phyloP scores from a whole-genome alignment of 805 yeast genomes.

The Scheffersomyces ergatensis region DNA sequence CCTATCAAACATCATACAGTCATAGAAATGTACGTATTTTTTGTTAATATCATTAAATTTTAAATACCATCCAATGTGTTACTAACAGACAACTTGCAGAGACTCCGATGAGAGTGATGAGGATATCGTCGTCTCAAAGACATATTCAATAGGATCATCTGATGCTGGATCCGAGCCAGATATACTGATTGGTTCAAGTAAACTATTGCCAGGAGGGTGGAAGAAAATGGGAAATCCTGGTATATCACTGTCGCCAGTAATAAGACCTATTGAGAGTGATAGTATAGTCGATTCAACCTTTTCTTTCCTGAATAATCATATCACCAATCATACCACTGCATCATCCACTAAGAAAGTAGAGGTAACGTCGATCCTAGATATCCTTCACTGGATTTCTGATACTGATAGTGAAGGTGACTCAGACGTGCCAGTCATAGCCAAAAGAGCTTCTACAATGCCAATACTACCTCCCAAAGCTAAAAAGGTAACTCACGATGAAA shows the following conservation, averaged over 20 bases:
- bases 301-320: slow-evolving; percentile 10
- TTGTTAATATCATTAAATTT: too few species aligned
- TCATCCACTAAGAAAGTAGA: neutral
- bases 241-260: neutral
- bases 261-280: slow-evolving; percentile 3
- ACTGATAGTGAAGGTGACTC: slow-evolving; percentile 10
- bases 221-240: too few species aligned
- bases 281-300: slow-evolving; percentile 17
- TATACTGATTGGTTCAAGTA: too few species aligned
- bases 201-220: too few species aligned
- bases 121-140: too few species aligned
- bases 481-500: neutral
- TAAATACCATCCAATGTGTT: too few species aligned
- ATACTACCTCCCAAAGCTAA: neutral
- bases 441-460: neutral
- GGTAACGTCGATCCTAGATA: slow-evolving; percentile 11
- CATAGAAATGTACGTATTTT: slow-evolving; percentile 18
- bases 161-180: too few species aligned
- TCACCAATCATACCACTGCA: too few species aligned
- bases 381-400: slow-evolving; percentile 22
- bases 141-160: too few species aligned
- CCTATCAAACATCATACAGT: slow-evolving; percentile 3
- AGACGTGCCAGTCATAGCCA: neutral
- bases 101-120: too few species aligned
- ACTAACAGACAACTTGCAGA: too few species aligned